These are phyloP conservation scores for Garcia nutans DNA, from an alignment of 345 rosid species.

Conservation along the genomic window DNA sequence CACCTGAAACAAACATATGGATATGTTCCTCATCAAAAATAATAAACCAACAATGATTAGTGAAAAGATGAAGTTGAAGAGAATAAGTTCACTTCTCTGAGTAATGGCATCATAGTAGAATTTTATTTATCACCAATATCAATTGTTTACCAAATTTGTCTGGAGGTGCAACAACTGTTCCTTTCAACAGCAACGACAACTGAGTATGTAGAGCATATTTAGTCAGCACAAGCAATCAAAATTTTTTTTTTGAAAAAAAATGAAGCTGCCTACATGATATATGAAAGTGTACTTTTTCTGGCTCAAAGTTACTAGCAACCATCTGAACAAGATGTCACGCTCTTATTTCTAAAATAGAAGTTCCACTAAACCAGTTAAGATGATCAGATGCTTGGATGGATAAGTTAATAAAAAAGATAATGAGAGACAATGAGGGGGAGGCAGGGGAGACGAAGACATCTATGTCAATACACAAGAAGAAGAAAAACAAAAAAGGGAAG, in stretches of 20 bases:
- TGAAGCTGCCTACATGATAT: background rate
- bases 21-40: background rate
- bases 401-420: background rate
- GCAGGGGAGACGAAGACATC: background rate
- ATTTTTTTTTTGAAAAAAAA: background rate
- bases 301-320: background rate
- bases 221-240: slow-evolving; percentile 30
- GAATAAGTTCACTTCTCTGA: background rate
- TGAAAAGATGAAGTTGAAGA: background rate
- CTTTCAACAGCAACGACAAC: slow-evolving; percentile 85
- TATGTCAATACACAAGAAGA: background rate
- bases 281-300: background rate
- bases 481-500: background rate
- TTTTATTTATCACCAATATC: slow-evolving; percentile 7
- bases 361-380: background rate
- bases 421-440: too few species aligned
- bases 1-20: slow-evolving; percentile 50
- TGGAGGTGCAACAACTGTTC: slow-evolving; percentile 96
- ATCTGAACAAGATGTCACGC: background rate
- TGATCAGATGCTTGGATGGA: background rate
- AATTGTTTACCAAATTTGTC: slow-evolving; percentile 83
- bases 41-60: background rate
- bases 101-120: slow-evolving; percentile 6
- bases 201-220: slow-evolving; percentile 33
- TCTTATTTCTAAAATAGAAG: background rate